Percentiles rank a stretch among this genome's conserved stretches.
phyloP scores from a whole-genome alignment of 2,329 filamentous ascomycete genomes.

The Amylocarpus encephaloides region DNA sequence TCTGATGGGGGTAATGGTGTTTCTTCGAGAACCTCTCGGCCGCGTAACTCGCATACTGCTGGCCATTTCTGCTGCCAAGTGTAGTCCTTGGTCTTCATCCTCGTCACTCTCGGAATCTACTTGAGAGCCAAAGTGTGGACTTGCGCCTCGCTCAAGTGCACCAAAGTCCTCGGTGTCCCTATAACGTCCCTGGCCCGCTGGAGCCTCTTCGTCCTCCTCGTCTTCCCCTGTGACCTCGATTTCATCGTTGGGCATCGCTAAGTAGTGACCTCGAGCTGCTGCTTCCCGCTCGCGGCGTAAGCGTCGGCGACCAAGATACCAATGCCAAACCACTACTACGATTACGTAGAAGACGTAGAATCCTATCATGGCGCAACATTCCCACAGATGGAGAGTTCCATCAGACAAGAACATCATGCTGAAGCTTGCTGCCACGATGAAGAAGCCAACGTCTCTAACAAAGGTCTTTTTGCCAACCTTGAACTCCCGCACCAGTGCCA shows the following conservation, averaged over 20 bases:
- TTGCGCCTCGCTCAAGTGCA: slow-evolving; percentile 26
- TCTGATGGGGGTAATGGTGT: slow-evolving; percentile 77
- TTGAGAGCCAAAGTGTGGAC: slow-evolving; percentile 38
- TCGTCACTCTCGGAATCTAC: slow-evolving; percentile 38
- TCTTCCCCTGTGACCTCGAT: slow-evolving; percentile 61
- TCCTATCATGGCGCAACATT: slow-evolving; percentile 81
- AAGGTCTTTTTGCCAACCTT: slow-evolving; percentile 85
- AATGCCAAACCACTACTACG: slow-evolving; percentile 88
- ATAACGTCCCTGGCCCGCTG: slow-evolving; percentile 30
- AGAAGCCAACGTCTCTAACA: slow-evolving; percentile 85
- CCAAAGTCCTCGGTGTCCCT: slow-evolving; percentile 27
- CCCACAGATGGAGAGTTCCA: slow-evolving; percentile 78
- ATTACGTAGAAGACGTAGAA: slow-evolving; percentile 88
- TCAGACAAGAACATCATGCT: slow-evolving; percentile 84
- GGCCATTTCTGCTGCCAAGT: slow-evolving; percentile 74
- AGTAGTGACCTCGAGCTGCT: slow-evolving; percentile 67
- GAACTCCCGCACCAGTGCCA: slow-evolving; percentile 95
- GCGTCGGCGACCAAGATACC: slow-evolving; percentile 62
- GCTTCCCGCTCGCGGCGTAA: slow-evolving; percentile 58
- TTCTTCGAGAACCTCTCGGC: slow-evolving; percentile 56
- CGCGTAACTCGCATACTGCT: slow-evolving; percentile 88
- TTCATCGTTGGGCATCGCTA: slow-evolving; percentile 47
- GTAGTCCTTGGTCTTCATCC: slow-evolving; percentile 51
- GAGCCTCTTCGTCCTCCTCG: slow-evolving; percentile 49
- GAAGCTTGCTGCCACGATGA: slow-evolving; percentile 79